A percentile compares a stretch with the other conserved stretches of the same genome.
phyloP scores from a whole-genome alignment of 345 rosid genomes.

The Moricandia arvensis region DNA sequence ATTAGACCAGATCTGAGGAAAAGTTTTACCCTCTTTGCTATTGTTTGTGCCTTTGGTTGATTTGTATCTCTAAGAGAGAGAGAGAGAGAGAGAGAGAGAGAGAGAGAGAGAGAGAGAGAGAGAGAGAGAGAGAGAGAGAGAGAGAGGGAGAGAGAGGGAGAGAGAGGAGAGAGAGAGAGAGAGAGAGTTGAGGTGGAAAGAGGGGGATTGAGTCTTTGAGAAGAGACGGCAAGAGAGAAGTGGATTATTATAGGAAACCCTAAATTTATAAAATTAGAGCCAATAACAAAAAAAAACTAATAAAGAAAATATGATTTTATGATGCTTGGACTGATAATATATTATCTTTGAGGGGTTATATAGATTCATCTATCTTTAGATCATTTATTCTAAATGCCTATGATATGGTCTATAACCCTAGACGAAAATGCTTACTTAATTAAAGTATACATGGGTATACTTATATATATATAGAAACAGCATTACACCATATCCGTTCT shows the following conservation, averaged over 20 bases:
- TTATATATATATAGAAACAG: neutral
- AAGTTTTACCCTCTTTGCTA: slow-evolving; percentile 24
- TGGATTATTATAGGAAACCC: slow-evolving; percentile 44
- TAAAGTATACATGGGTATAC: slow-evolving; percentile 8
- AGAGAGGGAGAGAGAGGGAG: no score
- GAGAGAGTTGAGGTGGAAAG: neutral
- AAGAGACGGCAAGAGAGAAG: slow-evolving; percentile 25
- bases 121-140: no score
- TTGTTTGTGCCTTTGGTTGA: slow-evolving; percentile 15
- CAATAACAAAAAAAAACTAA: slow-evolving; percentile 4
- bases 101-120: no score
- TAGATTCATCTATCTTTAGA: slow-evolving; percentile 6
- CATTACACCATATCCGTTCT: slow-evolving; percentile 60
- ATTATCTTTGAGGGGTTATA: neutral
- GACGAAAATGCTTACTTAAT: slow-evolving; percentile 18
- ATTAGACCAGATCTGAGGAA: slow-evolving; percentile 22
- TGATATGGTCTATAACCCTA: slow-evolving; percentile 36
- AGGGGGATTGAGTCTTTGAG: neutral
- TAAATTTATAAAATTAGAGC: slow-evolving; percentile 38
- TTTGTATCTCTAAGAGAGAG: slow-evolving; percentile 10
- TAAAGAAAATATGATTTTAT: neutral
- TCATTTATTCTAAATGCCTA: slow-evolving; percentile 10
- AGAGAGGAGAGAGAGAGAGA: no score
- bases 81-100: no score
- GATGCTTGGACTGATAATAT: slow-evolving; percentile 5